Base-by-base conservation (phyloP, 2,329 filamentous ascomycete species). In the Aspergillus fructus region DNA sequence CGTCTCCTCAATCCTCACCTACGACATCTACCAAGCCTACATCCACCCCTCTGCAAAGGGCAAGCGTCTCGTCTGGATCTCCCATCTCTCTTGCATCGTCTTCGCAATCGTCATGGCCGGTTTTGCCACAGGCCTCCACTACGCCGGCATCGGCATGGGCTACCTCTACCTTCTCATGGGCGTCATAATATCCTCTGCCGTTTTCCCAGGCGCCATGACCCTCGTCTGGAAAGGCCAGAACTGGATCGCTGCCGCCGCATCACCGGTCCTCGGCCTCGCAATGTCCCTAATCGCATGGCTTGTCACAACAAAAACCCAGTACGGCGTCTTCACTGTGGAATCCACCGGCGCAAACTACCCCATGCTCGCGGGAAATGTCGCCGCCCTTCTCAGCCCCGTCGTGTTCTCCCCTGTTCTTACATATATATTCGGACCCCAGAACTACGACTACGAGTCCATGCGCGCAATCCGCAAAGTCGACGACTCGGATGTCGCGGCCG, bases 161-260 rank as follows among this genome's bases (percentile, higher is more conserved):
- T 96, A 93, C 67, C 80, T 96, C 3, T 96, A 96, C 69, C 79
- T 96, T 1, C 84, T 96, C 69, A 96, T 96, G 92, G 93, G 92
- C 7, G 89, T 92, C 50, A 90, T 96, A 67, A 94, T 96, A 69
- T 91, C 88, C 0, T 85, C 89, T 0, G 92, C 91, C 3, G 91
- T 96, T 3, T 82, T 96, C 12, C 92, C 93, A 0, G 90, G 91
- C 0, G 88, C 90, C 0, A 78, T 96, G 61, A 90, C 91, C 0
- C 82, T 96, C 0, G 80, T 92, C 58, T 96, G 91, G 91, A 84
- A 83, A 49, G 85, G 88, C 2, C 91, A 96, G 72, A 91, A 90
- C 68, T 87, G 85, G 79, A 85, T 85, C 71, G 89, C 90, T 1
- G 90, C 89, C 0, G 85, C 85, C 1, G 78, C 88, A 17, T 86